phyloP scores from a whole-genome alignment of 2,329 filamentous ascomycete species.

The Colletotrichum sp. region DNA sequence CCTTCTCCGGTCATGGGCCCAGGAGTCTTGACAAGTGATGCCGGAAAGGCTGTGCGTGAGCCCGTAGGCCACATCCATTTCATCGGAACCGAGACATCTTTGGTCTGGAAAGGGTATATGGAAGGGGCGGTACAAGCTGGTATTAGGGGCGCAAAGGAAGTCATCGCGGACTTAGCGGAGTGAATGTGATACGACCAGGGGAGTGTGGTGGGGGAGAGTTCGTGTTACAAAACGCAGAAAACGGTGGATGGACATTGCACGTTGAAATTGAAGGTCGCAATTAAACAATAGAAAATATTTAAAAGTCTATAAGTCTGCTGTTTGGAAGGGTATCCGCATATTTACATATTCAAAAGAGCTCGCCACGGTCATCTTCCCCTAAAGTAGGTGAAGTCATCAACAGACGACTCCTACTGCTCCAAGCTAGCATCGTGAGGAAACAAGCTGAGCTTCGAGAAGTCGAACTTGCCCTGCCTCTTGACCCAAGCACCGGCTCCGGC shows the following conservation, averaged over 20 bases:
- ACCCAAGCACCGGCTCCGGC: neutral
- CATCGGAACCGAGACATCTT: neutral
- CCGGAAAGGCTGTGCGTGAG: neutral
- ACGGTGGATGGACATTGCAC: fast-evolving
- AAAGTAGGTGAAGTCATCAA: neutral
- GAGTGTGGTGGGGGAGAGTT: fast-evolving
- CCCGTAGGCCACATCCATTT: neutral
- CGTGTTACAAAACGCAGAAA: neutral
- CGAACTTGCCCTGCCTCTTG: neutral
- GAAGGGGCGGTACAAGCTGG: neutral
- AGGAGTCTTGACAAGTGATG: neutral
- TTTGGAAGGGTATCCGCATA: neutral
- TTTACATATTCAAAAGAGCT: neutral
- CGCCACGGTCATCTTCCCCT: neutral
- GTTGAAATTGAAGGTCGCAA: fast-evolving
- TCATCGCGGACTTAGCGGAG: neutral
- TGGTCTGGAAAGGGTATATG: neutral
- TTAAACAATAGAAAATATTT: neutral
- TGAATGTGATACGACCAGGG: neutral
- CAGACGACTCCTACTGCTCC: neutral
- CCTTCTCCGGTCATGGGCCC: neutral
- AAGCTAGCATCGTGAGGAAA: neutral
- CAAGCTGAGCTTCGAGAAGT: constrained; percentile 6
- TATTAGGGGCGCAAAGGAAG: neutral
- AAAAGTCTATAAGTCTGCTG: neutral